A percentile compares a stretch with the other conserved stretches of the same genome.
Conservation (phyloP, 345 rosid genomes). For the Euphorbia tirucalli region DNA sequence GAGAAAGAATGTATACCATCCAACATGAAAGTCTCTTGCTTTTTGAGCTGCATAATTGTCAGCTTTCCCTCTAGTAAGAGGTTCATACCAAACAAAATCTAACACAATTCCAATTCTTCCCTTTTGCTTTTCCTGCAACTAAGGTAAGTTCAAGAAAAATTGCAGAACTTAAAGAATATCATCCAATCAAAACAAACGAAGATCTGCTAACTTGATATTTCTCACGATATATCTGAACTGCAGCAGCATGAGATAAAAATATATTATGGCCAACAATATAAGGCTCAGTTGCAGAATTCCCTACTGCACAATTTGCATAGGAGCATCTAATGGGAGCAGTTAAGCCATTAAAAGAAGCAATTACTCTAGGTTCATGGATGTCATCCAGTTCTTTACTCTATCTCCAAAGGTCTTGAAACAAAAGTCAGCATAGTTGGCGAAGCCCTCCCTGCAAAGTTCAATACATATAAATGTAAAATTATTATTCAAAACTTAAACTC, state of each 20-base stretch:
- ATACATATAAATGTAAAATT: constrained; percentile 3
- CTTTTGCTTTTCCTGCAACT: constrained; percentile 64
- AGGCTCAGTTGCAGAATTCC: constrained; percentile 88
- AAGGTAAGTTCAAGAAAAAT: not conserved
- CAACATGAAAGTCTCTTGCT: constrained; percentile 91
- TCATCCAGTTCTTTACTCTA: constrained; percentile 95
- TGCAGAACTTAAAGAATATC: not conserved
- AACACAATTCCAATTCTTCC: constrained; percentile 84
- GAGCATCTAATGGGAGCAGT: constrained; percentile 87
- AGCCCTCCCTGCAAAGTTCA: constrained; percentile 58
- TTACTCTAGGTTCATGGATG: constrained; percentile 87
- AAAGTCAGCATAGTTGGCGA: constrained; percentile 82
- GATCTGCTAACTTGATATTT: constrained; percentile 52
- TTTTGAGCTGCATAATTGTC: constrained; percentile 90
- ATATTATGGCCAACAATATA: constrained; percentile 82
- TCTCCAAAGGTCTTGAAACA: constrained; percentile 89
- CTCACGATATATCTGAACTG: constrained; percentile 76
- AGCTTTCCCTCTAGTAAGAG: constrained; percentile 80
- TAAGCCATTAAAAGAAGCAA: constrained; percentile 76
- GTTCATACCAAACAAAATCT: constrained; percentile 96
- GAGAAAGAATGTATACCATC: constrained; percentile 52
- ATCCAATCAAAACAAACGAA: constrained; percentile 1
- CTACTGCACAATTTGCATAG: constrained; percentile 71
- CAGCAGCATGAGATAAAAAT: constrained; percentile 77
- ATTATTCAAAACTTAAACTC: too few species aligned